These are phyloP conservation scores for Lasiodiplodia gonubiensis DNA, from an alignment of 2,329 filamentous ascomycete genomes.

Conservation along the genomic window DNA sequence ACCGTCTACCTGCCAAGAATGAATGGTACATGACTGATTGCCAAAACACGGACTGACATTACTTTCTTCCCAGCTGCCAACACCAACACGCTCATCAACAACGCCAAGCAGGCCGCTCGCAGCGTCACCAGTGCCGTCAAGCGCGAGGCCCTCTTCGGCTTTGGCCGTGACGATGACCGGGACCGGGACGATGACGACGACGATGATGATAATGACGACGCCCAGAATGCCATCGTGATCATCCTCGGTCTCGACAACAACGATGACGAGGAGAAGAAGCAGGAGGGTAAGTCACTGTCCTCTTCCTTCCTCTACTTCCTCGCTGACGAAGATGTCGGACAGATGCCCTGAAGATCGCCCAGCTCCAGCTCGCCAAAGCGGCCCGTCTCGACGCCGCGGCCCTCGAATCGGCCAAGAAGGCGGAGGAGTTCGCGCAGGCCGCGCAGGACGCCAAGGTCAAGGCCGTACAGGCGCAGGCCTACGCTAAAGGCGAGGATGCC, in stretches of 20 bases:
- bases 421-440: slow-evolving; percentile 3
- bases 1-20: neutral
- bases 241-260: slow-evolving; percentile 12
- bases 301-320: neutral
- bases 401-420: slow-evolving; percentile 20
- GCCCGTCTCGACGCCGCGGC: slow-evolving; percentile 14
- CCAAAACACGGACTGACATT: neutral
- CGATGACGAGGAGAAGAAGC: slow-evolving; percentile 10
- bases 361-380: slow-evolving; percentile 15
- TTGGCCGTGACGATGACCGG: neutral
- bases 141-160: neutral
- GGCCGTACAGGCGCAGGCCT: slow-evolving; percentile 9
- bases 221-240: slow-evolving; percentile 10
- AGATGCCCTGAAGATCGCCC: slow-evolving; percentile 17
- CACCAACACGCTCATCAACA: slow-evolving; percentile 1
- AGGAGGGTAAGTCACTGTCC: slow-evolving; percentile 2
- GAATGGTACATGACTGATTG: neutral
- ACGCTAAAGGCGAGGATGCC: slow-evolving; percentile 9
- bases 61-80: neutral
- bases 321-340: neutral
- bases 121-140: neutral
- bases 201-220: neutral
- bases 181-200: neutral
- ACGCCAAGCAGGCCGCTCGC: slow-evolving; percentile 1
- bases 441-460: slow-evolving; percentile 18